Evolutionary conservation across 2,329 filamentous ascomycete species (phyloP).

Genomic region (Rhinocladiella mackenziei): DNA sequence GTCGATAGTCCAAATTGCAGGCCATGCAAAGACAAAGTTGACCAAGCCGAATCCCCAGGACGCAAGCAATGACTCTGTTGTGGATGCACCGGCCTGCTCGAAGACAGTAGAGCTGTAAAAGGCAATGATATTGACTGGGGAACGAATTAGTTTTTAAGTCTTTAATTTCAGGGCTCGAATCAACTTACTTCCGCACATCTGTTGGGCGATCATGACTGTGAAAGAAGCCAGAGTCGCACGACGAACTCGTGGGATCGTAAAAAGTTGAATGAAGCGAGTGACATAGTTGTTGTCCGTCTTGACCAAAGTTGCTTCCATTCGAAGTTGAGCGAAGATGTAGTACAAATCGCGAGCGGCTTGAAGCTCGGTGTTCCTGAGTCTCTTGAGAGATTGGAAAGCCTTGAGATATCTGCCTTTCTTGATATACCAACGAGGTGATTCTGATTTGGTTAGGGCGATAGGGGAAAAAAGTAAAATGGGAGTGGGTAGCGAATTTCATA

Average conservation of each 20-base stretch:
- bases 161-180: too few species aligned
- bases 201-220: constrained; percentile 35
- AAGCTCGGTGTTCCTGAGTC: constrained; percentile 31
- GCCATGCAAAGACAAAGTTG: constrained; percentile 30
- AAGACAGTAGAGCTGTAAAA: constrained; percentile 58
- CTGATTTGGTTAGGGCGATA: neutral
- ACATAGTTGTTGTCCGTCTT: constrained; percentile 40
- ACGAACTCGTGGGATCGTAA: constrained; percentile 46
- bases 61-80: constrained; percentile 24
- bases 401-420: constrained; percentile 31
- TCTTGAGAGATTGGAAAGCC: constrained; percentile 32
- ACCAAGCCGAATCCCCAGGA: constrained; percentile 29
- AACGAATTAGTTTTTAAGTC: constrained; percentile 32
- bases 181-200: constrained; percentile 34
- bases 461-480: neutral
- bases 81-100: constrained; percentile 21
- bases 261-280: constrained; percentile 47
- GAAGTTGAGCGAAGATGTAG: constrained; percentile 39
- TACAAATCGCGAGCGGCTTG: constrained; percentile 33
- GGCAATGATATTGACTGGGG: constrained; percentile 56
- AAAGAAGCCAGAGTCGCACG: constrained; percentile 39
- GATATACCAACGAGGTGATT: constrained; percentile 34
- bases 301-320: constrained; percentile 31
- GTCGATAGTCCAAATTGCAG: constrained; percentile 55
- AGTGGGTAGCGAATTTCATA: constrained; percentile 2